Percentiles rank a stretch among this genome's conserved stretches.
Conservation (phyloP, 257 asterid genomes). For the Solanum verrucosum region DNA sequence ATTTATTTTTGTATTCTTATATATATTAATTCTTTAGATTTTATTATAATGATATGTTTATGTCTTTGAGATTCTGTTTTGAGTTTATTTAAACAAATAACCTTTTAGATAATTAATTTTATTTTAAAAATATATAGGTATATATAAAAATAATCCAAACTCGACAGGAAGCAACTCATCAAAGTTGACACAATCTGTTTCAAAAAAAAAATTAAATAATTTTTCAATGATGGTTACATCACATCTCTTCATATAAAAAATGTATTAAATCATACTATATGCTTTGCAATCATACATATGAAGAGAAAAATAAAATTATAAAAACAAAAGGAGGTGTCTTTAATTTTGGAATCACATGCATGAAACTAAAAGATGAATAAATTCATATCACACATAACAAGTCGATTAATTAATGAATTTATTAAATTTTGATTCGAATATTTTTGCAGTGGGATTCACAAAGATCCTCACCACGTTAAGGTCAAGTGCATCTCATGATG, state of each 20-base stretch:
- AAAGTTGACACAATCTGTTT: background rate
- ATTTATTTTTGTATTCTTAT: background rate
- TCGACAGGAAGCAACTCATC: background rate
- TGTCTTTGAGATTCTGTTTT: background rate
- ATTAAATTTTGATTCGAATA: background rate
- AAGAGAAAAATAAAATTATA: background rate
- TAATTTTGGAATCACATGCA: background rate
- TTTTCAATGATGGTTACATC: background rate
- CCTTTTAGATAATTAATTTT: background rate
- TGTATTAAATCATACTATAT: background rate
- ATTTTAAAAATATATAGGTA: background rate
- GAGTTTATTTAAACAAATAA: background rate
- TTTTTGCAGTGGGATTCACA: slow-evolving; percentile 1
- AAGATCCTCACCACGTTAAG: background rate
- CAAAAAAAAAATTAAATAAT: no score
- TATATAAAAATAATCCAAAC: background rate
- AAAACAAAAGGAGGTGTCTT: background rate
- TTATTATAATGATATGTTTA: background rate
- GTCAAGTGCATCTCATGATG: background rate
- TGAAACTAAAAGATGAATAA: background rate
- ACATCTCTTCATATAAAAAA: background rate
- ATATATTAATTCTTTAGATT: background rate
- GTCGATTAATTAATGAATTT: background rate
- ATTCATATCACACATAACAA: background rate
- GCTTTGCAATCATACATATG: background rate